Conservation (phyloP, 805 yeast genomes). For the Candida coquimbonensis region DNA sequence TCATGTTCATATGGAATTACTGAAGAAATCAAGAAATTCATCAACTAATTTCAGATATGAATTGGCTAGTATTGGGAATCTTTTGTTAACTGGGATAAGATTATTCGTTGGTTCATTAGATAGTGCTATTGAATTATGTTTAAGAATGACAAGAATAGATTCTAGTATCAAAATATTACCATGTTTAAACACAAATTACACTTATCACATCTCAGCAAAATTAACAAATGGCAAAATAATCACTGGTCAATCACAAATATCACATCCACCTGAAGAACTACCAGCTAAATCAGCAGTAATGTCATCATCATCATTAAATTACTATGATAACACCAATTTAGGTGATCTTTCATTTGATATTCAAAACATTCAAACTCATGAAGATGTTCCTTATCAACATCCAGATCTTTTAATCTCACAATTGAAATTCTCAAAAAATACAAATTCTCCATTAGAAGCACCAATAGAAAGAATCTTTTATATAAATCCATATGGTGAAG, state of each 20-base stretch:
- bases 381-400: slow-evolving; percentile 67
- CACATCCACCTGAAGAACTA: slow-evolving; percentile 58
- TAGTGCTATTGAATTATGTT: slow-evolving; percentile 70
- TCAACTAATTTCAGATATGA: slow-evolving; percentile 62
- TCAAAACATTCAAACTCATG: slow-evolving; percentile 16
- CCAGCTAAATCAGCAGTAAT: slow-evolving; percentile 3
- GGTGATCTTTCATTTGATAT: not conserved
- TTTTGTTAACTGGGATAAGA: slow-evolving; percentile 76
- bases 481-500: slow-evolving; percentile 84
- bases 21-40: slow-evolving; percentile 54
- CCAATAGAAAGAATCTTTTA: slow-evolving; percentile 71
- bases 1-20: slow-evolving; percentile 69
- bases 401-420: slow-evolving; percentile 75
- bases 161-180: slow-evolving; percentile 56
- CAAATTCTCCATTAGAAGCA: slow-evolving; percentile 55
- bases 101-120: slow-evolving; percentile 80
- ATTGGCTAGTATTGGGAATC: slow-evolving; percentile 78
- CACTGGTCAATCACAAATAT: slow-evolving; percentile 89
- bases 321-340: slow-evolving; percentile 6
- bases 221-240: slow-evolving; percentile 63
- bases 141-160: slow-evolving; percentile 57
- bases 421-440: slow-evolving; percentile 59
- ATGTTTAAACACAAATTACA: slow-evolving; percentile 76
- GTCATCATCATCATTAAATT: slow-evolving; percentile 13
- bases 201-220: slow-evolving; percentile 78